These are phyloP conservation scores for Mucor irregularis DNA, from an alignment of 371 early-diverging fungal species.

Conservation along the genomic window DNA sequence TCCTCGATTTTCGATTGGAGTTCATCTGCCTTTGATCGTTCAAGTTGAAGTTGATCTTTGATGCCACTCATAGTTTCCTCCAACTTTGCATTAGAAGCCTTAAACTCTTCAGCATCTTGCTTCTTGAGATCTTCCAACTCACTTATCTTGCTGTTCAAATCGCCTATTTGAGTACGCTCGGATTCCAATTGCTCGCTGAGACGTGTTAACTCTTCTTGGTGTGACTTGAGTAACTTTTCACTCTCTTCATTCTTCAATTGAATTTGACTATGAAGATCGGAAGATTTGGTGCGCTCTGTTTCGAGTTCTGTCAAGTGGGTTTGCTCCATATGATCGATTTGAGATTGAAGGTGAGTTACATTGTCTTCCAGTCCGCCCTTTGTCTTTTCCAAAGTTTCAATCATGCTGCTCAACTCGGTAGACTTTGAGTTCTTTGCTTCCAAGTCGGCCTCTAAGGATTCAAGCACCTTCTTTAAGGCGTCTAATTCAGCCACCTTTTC, in stretches of 20 bases:
- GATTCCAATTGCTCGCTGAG: not conserved
- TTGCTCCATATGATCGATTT: no score
- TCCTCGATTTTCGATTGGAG: not conserved
- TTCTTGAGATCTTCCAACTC: not conserved
- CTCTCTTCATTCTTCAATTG: no score
- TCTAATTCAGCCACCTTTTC: not conserved
- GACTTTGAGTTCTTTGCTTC: constrained; percentile 1
- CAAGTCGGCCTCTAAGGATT: not conserved
- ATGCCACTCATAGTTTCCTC: not conserved
- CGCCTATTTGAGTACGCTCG: not conserved
- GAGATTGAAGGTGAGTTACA: not conserved
- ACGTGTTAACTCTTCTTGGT: constrained; percentile 1
- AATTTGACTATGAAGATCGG: not conserved
- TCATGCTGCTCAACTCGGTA: not conserved
- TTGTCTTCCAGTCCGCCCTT: not conserved
- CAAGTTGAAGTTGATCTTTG: not conserved
- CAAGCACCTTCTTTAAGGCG: not conserved
- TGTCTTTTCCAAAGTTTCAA: not conserved
- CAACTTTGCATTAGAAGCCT: not conserved
- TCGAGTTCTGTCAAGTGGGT: not conserved
- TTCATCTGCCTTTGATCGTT: not conserved
- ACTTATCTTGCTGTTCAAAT: constrained; percentile 2
- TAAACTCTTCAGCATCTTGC: not conserved
- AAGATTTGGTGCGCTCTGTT: not conserved
- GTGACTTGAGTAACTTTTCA: not conserved